Percentiles rank a stretch among this genome's conserved stretches.
Conservation (phyloP, 2,329 filamentous ascomycete genomes). For the Talaromyces sp. region DNA sequence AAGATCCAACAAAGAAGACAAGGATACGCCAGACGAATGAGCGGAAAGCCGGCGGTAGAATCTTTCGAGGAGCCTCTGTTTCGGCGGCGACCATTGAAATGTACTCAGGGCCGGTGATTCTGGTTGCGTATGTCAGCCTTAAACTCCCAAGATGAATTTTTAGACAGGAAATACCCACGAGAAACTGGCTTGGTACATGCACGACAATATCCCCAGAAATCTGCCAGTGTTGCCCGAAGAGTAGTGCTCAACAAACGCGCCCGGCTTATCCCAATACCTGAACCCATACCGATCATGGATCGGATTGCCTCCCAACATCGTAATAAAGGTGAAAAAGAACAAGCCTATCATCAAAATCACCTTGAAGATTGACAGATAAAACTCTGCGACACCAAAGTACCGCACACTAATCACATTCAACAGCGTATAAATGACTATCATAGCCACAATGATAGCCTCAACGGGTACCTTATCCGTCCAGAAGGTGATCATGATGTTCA, state of each 20-base stretch:
- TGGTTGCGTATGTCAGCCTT: not conserved
- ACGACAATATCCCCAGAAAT: constrained; percentile 61
- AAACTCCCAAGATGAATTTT: not conserved
- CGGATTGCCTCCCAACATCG: constrained; percentile 19
- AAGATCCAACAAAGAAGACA: constrained; percentile 71
- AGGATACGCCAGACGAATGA: constrained; percentile 74
- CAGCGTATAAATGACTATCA: constrained; percentile 57
- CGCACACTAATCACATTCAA: constrained; percentile 57
- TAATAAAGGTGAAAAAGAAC: constrained; percentile 19
- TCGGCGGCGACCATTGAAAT: constrained; percentile 73
- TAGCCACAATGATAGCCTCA: constrained; percentile 62
- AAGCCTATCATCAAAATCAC: constrained; percentile 54
- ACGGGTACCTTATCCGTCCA: constrained; percentile 25
- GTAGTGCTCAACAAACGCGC: constrained; percentile 50
- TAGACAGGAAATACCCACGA: constrained; percentile 46
- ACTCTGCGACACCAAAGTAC: constrained; percentile 60
- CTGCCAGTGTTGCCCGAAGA: constrained; percentile 42
- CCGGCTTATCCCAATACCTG: constrained; percentile 60
- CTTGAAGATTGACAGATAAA: constrained; percentile 60
- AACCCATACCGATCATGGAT: constrained; percentile 58
- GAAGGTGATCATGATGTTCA: constrained; percentile 9
- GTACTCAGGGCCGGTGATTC: constrained; percentile 64
- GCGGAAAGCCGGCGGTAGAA: constrained; percentile 69
- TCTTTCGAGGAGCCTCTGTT: constrained; percentile 70
- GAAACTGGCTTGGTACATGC: constrained; percentile 68